Evolutionary conservation across 768 basidiomycete species (phyloP).

Genomic region (Ephemerocybe angulata): DNA sequence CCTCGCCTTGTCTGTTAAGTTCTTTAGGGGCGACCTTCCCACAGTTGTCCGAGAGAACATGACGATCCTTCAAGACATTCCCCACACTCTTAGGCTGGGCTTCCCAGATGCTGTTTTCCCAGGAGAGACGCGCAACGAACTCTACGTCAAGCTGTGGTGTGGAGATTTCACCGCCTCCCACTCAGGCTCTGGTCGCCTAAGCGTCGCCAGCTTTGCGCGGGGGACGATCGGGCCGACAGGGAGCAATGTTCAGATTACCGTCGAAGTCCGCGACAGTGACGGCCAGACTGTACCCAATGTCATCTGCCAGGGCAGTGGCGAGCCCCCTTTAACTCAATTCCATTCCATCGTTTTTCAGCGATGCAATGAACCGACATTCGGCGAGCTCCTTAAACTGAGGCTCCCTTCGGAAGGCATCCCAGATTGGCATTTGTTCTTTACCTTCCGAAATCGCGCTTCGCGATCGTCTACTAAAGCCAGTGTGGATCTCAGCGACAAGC

Average conservation of each 20-base stretch:
- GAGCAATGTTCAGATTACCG: constrained; percentile 81
- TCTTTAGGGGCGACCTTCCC: constrained; percentile 78
- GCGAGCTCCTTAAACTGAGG: constrained; percentile 87
- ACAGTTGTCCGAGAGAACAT: constrained; percentile 82
- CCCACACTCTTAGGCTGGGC: constrained; percentile 81
- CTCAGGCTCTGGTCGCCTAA: constrained; percentile 46
- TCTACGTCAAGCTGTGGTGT: constrained; percentile 95
- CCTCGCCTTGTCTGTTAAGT: constrained; percentile 78
- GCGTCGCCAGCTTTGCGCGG: constrained; percentile 60
- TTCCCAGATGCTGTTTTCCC: constrained; percentile 97
- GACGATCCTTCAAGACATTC: constrained; percentile 74
- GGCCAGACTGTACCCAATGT: constrained; percentile 67
- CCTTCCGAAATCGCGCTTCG: constrained; percentile 73
- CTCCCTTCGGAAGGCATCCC: constrained; percentile 65
- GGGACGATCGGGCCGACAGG: constrained; percentile 48
- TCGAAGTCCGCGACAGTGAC: constrained; percentile 78
- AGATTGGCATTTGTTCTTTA: constrained; percentile 91
- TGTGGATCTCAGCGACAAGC: constrained; percentile 54
- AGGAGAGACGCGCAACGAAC: constrained; percentile 86
- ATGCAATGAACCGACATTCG: constrained; percentile 86
- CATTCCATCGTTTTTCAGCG: constrained; percentile 89
- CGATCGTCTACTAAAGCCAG: constrained; percentile 32
- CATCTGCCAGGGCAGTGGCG: constrained; percentile 83
- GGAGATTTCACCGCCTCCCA: constrained; percentile 74
- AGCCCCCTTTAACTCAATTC: constrained; percentile 74